These are phyloP conservation scores for Aspergillus sp. DNA, from an alignment of 2,329 filamentous ascomycete genomes.

Conservation along the genomic window DNA sequence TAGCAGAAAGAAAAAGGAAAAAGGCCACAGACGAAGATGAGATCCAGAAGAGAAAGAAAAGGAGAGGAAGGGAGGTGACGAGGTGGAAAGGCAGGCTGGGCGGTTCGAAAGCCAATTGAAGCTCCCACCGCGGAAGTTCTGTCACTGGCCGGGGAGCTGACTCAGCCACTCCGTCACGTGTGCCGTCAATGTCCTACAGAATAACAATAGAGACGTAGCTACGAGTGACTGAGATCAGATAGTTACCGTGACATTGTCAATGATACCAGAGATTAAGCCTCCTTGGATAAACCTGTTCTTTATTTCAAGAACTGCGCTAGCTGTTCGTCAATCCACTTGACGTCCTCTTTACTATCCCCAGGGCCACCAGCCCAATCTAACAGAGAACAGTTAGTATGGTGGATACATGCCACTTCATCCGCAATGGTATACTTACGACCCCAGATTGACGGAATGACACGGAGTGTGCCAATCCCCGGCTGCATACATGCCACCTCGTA, in stretches of 20 bases:
- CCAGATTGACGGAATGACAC: conserved; percentile 61
- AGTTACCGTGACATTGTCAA: not conserved
- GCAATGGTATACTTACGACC: conserved; percentile 50
- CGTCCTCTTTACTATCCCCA: conserved; percentile 67
- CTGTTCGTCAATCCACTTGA: conserved; percentile 67
- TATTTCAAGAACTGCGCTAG: conserved; percentile 52
- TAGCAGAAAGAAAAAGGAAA: not conserved
- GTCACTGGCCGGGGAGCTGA: not conserved
- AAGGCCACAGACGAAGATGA: not conserved
- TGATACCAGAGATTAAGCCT: not conserved
- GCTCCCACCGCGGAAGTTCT: not conserved
- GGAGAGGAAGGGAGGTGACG: not conserved
- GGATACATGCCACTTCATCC: not conserved
- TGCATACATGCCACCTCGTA: conserved; percentile 67
- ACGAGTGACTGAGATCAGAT: no score
- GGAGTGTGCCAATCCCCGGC: conserved; percentile 55
- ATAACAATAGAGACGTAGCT: no score
- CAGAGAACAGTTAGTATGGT: conserved; percentile 14
- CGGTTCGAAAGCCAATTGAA: conserved; percentile 1
- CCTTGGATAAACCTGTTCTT: conserved; percentile 3
- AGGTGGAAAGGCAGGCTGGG: conserved; percentile 11
- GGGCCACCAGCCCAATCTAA: conserved; percentile 64
- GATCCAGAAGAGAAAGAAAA: not conserved
- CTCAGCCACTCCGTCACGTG: not conserved
- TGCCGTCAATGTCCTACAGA: not conserved